phyloP scores from a whole-genome alignment of 2,329 filamentous ascomycete species.

The Orbilia ellipsospora region DNA sequence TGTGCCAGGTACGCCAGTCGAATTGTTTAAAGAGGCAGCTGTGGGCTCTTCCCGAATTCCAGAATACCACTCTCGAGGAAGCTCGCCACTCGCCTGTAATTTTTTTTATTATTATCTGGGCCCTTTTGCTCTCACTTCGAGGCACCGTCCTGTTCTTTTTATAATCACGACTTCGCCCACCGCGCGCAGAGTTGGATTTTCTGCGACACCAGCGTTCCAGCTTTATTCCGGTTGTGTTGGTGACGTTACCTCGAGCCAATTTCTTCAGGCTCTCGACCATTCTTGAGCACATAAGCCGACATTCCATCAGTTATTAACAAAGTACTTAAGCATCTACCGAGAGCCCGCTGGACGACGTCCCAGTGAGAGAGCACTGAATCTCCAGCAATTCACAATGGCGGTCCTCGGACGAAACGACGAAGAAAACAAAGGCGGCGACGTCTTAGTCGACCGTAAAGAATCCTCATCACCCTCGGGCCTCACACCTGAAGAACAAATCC shows the following conservation, averaged over 20 bases:
- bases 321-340: constrained; percentile 1
- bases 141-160: constrained; percentile 2
- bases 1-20: constrained; percentile 11
- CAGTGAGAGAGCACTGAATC: constrained; percentile 3
- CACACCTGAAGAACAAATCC: constrained; percentile 35
- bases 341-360: neutral
- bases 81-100: constrained; percentile 20
- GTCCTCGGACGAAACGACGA: constrained; percentile 44
- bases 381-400: constrained; percentile 31
- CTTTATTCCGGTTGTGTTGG: constrained; percentile 28
- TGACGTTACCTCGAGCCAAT: neutral
- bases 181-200: constrained; percentile 15
- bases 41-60: constrained; percentile 31
- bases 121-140: neutral
- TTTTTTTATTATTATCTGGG: neutral
- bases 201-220: constrained; percentile 5
- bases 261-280: constrained; percentile 10
- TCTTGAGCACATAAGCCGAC: constrained; percentile 13
- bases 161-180: constrained; percentile 8
- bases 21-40: constrained; percentile 55
- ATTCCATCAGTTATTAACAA: constrained; percentile 10
- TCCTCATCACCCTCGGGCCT: constrained; percentile 17
- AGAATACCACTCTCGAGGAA: constrained; percentile 5
- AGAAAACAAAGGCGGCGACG: constrained; percentile 42
- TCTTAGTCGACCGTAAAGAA: constrained; percentile 41